Percentiles rank a stretch among this genome's conserved stretches.
phyloP scores from a whole-genome alignment of 2,329 filamentous ascomycete genomes.

The Monosporascus sp. region DNA sequence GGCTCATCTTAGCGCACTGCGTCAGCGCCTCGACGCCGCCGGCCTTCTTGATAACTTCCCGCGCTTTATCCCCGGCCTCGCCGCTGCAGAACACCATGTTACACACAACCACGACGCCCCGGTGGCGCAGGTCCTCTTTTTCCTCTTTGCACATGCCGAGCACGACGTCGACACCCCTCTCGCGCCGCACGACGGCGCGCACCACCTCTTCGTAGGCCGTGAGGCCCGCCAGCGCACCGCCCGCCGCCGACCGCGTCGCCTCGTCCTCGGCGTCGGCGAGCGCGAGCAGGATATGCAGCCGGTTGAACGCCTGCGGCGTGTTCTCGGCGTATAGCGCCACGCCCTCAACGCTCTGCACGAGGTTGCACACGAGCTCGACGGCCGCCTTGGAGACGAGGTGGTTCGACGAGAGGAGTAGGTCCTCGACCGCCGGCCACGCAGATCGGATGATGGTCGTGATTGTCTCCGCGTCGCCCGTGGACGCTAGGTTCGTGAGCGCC shows the following conservation, averaged over 20 bases:
- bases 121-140: conserved; percentile 60
- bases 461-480: conserved; percentile 59
- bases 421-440: conserved; percentile 74
- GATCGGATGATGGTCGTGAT: conserved; percentile 66
- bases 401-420: conserved; percentile 75
- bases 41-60: conserved; percentile 55
- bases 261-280: conserved; percentile 81
- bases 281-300: conserved; percentile 80
- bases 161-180: conserved; percentile 71
- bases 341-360: conserved; percentile 66
- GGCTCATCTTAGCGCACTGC: conserved; percentile 62
- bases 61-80: conserved; percentile 57
- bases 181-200: conserved; percentile 62
- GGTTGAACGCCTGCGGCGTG: conserved; percentile 61
- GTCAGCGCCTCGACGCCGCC: conserved; percentile 66
- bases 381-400: conserved; percentile 73
- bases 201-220: conserved; percentile 75
- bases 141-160: conserved; percentile 74
- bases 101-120: conserved; percentile 70
- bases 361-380: conserved; percentile 86
- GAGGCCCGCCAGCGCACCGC: conserved; percentile 81
- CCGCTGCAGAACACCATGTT: conserved; percentile 68
- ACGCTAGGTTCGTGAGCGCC: conserved; percentile 90
- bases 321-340: conserved; percentile 65
- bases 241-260: conserved; percentile 75